These are phyloP conservation scores for Thalassiosira exigua DNA, from an alignment of 352 stramenopile genomes.

Conservation along the genomic window DNA sequence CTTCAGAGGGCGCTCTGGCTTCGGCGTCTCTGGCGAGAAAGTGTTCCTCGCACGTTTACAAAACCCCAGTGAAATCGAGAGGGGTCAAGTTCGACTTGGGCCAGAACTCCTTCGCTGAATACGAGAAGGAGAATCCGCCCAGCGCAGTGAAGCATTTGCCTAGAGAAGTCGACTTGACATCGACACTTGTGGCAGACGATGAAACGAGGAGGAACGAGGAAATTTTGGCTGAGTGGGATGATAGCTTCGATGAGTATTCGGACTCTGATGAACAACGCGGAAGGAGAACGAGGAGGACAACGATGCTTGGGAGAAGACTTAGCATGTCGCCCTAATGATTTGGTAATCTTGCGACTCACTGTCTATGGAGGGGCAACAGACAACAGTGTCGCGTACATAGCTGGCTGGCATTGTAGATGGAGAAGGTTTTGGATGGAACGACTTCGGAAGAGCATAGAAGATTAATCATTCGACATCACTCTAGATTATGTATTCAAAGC, in stretches of 20 bases:
- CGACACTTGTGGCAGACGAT: background rate
- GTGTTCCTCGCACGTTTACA: no score
- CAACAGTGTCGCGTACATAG: no score
- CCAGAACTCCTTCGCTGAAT: constrained; percentile 8
- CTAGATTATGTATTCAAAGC: no score
- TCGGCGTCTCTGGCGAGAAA: no score
- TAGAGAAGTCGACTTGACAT: background rate
- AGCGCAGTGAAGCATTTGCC: background rate
- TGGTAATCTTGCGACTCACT: no score
- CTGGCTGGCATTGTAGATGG: no score
- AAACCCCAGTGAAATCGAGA: background rate
- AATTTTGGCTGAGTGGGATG: constrained; percentile 14
- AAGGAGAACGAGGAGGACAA: constrained; percentile 2
- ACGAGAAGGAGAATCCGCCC: constrained; percentile 13
- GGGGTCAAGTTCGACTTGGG: constrained; percentile 7
- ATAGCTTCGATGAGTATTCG: constrained; percentile 3
- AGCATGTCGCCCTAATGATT: constrained; percentile 1
- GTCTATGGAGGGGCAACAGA: no score
- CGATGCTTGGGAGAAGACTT: background rate
- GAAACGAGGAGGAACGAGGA: constrained; percentile 18
- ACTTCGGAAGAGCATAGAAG: no score
- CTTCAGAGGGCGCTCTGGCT: no score
- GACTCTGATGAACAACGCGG: background rate
- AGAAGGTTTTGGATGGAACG: no score
- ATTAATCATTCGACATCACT: no score